phyloP scores from a whole-genome alignment of 192 early-diverging fungal species.

The Kickxella alabastrina region DNA sequence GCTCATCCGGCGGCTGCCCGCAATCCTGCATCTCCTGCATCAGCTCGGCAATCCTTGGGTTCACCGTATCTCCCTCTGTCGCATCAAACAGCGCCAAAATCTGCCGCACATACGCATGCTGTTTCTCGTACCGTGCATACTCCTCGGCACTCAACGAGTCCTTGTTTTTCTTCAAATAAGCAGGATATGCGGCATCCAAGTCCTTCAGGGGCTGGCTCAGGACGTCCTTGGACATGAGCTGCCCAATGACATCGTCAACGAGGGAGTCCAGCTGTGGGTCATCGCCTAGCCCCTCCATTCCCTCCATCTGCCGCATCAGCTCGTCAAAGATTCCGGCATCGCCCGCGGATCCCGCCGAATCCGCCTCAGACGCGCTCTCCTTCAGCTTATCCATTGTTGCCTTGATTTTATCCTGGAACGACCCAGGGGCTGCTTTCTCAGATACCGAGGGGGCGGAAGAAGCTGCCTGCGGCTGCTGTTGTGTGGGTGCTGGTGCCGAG shows the following conservation, averaged over 20 bases:
- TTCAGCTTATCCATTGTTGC: conserved; percentile 88
- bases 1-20: conserved; percentile 90
- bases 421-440: conserved; percentile 12
- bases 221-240: conserved; percentile 90
- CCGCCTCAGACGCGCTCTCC: conserved; percentile 77
- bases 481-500: neutral
- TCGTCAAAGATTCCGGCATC: conserved; percentile 81
- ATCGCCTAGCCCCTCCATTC: conserved; percentile 71
- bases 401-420: conserved; percentile 86
- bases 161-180: conserved; percentile 80
- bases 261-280: conserved; percentile 78
- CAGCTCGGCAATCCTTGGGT: conserved; percentile 79
- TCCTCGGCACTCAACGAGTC: conserved; percentile 66
- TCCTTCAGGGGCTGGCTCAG: conserved; percentile 97
- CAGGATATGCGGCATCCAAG: conserved; percentile 80
- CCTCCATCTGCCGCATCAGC: conserved; percentile 80
- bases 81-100: conserved; percentile 81
- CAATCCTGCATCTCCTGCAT: conserved; percentile 98
- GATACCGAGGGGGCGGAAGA: neutral
- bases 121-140: conserved; percentile 70
- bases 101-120: conserved; percentile 70
- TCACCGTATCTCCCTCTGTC: conserved; percentile 52
- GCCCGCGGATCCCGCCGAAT: conserved; percentile 63
- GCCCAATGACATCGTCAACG: conserved; percentile 84
- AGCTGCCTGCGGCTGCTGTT: neutral